Conservation (phyloP, 2,329 filamentous ascomycete species). For the Lomentospora prolificans region DNA sequence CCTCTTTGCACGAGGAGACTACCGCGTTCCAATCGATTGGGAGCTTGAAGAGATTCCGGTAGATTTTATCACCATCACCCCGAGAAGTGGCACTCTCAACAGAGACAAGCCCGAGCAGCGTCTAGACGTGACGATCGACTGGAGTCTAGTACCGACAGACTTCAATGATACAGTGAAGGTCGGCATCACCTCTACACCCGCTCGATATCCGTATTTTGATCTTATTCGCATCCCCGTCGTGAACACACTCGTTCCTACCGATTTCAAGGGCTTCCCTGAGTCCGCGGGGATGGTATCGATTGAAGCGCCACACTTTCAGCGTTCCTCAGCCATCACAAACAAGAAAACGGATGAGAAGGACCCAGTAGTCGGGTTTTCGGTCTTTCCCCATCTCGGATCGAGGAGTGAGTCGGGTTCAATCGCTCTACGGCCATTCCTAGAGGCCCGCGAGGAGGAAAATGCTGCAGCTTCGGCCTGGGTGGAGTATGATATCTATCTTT, state of each 20-base stretch:
- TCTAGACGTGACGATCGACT: not conserved
- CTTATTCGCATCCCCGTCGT: constrained; percentile 5
- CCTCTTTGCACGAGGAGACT: constrained; percentile 34
- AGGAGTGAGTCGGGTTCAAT: constrained; percentile 18
- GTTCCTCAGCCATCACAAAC: not conserved
- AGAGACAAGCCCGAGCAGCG: not conserved
- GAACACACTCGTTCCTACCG: constrained; percentile 9
- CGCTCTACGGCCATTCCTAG: not conserved
- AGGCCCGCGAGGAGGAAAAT: constrained; percentile 11
- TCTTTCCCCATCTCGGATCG: constrained; percentile 19
- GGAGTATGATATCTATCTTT: constrained; percentile 18
- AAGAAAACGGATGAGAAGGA: not conserved
- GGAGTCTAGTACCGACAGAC: not conserved
- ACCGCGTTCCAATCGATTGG: constrained; percentile 15
- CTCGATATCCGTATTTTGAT: constrained; percentile 3
- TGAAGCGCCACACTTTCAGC: constrained; percentile 18
- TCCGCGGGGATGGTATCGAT: constrained; percentile 18
- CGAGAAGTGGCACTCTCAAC: not conserved
- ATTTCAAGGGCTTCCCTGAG: constrained; percentile 20
- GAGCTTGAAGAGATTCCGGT: constrained; percentile 10
- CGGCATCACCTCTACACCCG: not conserved
- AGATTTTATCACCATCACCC: constrained; percentile 1
- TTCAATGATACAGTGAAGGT: constrained; percentile 2
- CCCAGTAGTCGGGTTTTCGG: constrained; percentile 12
- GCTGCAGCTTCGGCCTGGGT: constrained; percentile 13